Percentiles rank a stretch among this genome's conserved stretches.
Evolutionary conservation across 345 rosid species (phyloP).

Genomic region (Noccaea caerulescens): DNA sequence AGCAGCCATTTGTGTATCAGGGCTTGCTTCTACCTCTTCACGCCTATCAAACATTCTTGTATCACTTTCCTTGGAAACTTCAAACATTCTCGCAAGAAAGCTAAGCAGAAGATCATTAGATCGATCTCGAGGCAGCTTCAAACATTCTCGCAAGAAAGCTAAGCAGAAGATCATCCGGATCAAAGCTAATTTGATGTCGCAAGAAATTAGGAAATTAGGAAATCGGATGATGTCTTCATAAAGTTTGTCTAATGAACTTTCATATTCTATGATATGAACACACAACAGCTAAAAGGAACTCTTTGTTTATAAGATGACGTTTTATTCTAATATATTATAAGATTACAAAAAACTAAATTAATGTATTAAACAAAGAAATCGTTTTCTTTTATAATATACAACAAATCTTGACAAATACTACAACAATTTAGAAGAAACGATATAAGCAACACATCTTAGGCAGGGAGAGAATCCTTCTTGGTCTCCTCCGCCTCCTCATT

Average conservation of each 20-base stretch:
- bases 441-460: constrained; percentile 7
- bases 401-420: not conserved
- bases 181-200: constrained; percentile 48
- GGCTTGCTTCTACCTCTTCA: constrained; percentile 57
- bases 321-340: constrained; percentile 20
- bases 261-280: not conserved
- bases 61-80: constrained; percentile 43
- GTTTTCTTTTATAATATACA: constrained; percentile 2
- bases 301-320: constrained; percentile 12
- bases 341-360: constrained; percentile 23
- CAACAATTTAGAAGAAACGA: constrained; percentile 5
- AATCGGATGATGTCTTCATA: not conserved
- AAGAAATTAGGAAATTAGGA: constrained; percentile 44
- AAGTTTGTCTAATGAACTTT: constrained; percentile 2
- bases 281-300: not conserved
- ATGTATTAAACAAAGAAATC: constrained; percentile 7
- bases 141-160: constrained; percentile 38
- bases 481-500: constrained; percentile 35
- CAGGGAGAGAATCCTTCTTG: constrained; percentile 24
- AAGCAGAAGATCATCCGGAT: constrained; percentile 48
- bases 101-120: no score
- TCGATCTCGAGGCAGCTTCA: constrained; percentile 41
- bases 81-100: no score
- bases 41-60: constrained; percentile 37
- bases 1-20: constrained; percentile 90